Evolutionary conservation across 257 asterid species (phyloP).

Genomic region (Paraleonurus japonicus): DNA sequence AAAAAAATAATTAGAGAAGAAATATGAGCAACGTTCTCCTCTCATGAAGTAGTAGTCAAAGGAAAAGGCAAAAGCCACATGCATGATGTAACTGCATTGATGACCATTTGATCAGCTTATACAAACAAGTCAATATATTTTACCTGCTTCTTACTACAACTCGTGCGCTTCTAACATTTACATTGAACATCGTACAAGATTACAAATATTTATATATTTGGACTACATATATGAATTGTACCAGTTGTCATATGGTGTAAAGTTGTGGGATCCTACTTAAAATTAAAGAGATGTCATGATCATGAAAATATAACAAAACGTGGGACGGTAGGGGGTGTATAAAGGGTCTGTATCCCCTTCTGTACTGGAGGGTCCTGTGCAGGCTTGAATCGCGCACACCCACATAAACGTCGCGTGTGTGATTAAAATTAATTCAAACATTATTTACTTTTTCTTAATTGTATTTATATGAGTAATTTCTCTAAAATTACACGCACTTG

Average conservation of each 20-base stretch:
- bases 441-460: too few relatives aligned
- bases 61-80: background rate
- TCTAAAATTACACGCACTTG: too few relatives aligned
- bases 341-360: too few relatives aligned
- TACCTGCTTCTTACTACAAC: background rate
- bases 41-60: too few relatives aligned
- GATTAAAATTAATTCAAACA: too few relatives aligned
- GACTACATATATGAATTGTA: conserved; percentile 10
- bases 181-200: background rate
- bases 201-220: background rate
- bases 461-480: too few relatives aligned
- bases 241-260: background rate
- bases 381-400: too few relatives aligned
- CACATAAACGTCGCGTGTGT: too few relatives aligned
- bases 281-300: background rate
- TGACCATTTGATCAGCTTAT: conserved; percentile 15
- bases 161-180: conserved; percentile 1
- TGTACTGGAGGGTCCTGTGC: too few relatives aligned
- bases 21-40: too few relatives aligned
- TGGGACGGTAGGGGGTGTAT: background rate
- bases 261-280: conserved; percentile 28
- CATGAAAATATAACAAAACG: background rate
- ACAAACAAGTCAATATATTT: conserved; percentile 26
- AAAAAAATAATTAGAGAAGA: too few relatives aligned
- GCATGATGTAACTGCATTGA: background rate